Evolutionary conservation across 208 protist species (phyloP), one percentile per base, ranked within the genome.

Genomic region (Endotrypanum monterogeii): DNA sequence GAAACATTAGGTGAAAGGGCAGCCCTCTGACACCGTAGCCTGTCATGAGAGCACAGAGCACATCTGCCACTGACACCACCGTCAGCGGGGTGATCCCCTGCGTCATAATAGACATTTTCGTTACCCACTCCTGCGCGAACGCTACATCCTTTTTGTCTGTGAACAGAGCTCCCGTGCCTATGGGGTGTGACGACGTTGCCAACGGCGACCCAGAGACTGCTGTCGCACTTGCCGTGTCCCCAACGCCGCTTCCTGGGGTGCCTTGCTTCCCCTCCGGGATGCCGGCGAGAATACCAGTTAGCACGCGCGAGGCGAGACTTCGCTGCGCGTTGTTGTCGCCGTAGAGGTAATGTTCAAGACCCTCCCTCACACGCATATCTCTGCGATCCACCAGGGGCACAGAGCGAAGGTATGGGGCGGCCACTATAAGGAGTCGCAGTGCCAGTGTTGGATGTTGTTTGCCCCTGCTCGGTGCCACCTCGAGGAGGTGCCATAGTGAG

Each of bases 321-420:
- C 84, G 87, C 52, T 77, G 66, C 30, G 62, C 69, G 70, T 86
- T 78, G 57, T 83, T 69, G 56, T 65, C 74, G 71, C 74, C 71
- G 46, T 76, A 54, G 32, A 85, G 72, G 55, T 82, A 91, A 0
- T 77, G 74, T 4, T 61, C 69, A 8, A 95, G 71, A 20, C 78
- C 74, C 7, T 73, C 62, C 46, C 68, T 80, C 25, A 87, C 75
- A 37, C 73, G 73, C 41, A 87, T 66, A 50, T 84, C 83, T 50
- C 71, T 71, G 69, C 90, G 86, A 48, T 93, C 83, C n/a, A 73
- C 71, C 46, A 89, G 67, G 30, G 90, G 88, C 8, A 90, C 79
- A 16, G 82, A 82, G 41, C 90, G 90, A 57, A 95, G 79, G 72
- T 93, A 95, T 32, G 90, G 78, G n/a, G 86, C 82, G n/a, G 85